Conservation (phyloP, 352 stramenopile species). For the Globisporangium paddicum region DNA sequence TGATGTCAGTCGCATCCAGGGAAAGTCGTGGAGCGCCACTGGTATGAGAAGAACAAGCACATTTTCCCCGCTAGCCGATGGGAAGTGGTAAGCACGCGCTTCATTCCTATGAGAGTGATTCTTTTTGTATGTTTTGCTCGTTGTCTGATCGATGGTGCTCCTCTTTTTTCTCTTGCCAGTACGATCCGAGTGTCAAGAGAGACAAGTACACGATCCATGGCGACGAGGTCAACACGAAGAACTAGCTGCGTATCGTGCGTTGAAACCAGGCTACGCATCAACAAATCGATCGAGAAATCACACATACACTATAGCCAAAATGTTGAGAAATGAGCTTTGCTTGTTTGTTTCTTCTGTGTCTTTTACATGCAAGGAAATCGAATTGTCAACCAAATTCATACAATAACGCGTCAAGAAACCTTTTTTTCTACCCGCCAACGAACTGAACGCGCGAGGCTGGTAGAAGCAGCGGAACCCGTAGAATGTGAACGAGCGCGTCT, state of each 20-base stretch:
- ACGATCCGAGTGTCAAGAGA: slow-evolving; percentile 68
- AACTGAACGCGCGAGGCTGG: neutral
- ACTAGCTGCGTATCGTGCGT: slow-evolving; percentile 15
- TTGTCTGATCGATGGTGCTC: too few relatives aligned
- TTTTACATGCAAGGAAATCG: slow-evolving; percentile 6
- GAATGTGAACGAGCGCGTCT: neutral
- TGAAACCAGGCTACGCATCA: neutral
- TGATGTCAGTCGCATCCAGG: slow-evolving; percentile 91
- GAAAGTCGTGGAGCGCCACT: slow-evolving; percentile 96
- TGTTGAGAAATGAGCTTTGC: neutral
- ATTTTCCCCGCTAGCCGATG: slow-evolving; percentile 98
- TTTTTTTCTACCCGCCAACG: neutral
- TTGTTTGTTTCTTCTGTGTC: slow-evolving; percentile 4
- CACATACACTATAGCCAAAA: too few relatives aligned
- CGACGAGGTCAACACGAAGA: slow-evolving; percentile 43
- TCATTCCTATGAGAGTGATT: too few relatives aligned
- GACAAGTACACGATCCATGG: slow-evolving; percentile 84
- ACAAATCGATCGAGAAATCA: too few relatives aligned
- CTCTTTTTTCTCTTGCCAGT: slow-evolving; percentile 29
- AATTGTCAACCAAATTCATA: slow-evolving; percentile 19
- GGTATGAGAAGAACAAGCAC: slow-evolving; percentile 99
- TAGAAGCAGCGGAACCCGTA: neutral
- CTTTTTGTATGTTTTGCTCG: too few relatives aligned
- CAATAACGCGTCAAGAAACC: slow-evolving; percentile 8
- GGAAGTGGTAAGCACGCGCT: slow-evolving; percentile 82